Base-by-base conservation (phyloP, 1,284 basidiomycete species). In the Papiliotrema fonsecae region DNA sequence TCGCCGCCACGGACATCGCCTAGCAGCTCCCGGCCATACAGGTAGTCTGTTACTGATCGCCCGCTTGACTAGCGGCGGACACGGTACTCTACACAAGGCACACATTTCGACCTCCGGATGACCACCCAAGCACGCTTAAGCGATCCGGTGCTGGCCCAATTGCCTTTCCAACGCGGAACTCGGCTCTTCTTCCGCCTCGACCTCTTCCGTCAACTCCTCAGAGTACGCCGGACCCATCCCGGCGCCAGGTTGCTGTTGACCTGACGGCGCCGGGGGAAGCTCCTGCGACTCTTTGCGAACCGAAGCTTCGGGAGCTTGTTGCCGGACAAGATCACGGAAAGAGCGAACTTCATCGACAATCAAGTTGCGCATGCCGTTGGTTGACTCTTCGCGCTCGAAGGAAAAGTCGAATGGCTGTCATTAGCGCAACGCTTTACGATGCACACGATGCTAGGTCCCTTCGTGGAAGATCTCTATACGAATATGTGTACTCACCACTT, bases 311-410 rank as follows among this genome's bases (percentile, higher is more conserved):
- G 55, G 54, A n/a, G 59, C 52, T 40, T 69, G 61, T 42, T 67
- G 64, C 31, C 72, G 54, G 18, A 73, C 70, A 13, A 70, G 56
- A 27, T 64, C 42, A 39, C 72, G 61, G 65, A 74, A 74, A 13
- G 62, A 65, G 18, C 84, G 84, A 32, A 97, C 93, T 75, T 98
- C 94, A 32, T 94, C 83, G 13, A 97, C 82, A 61, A 99, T 99
- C 63, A 98, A 75, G 57, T 82, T 82, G 75, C 94, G 90, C 96
- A 99, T 99, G 21, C 96, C 96, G 47, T 96, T 89, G 52, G 93
- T 92, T 46, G 85, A 84, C 57, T 98, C 94, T 72, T 97, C 94
- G 55, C 86, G 85, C 75, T 99, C 96, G 60, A 99, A 98, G n/a
- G 84, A 81, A 69, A 99, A 98, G 75, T 98, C 92, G 63, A 98